phyloP scores from a whole-genome alignment of 176 grass and related monocot genomes.

The Ampelocalamus luodianensis region DNA sequence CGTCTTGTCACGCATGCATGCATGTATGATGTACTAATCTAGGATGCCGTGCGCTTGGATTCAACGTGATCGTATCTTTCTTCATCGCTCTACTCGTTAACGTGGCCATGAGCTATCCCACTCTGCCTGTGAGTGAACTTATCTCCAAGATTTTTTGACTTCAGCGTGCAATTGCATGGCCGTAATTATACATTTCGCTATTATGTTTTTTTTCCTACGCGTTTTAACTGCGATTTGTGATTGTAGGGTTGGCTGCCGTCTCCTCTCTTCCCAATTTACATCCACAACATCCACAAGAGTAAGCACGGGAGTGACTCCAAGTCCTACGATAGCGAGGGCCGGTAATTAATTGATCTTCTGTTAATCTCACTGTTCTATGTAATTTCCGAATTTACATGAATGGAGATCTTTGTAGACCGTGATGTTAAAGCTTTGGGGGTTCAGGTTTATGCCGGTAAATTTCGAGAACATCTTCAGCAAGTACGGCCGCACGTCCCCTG shows the following conservation, averaged over 20 bases:
- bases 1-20: neutral
- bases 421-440: neutral
- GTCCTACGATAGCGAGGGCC: slow-evolving; percentile 75
- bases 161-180: neutral
- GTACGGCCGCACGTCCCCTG: slow-evolving; percentile 60
- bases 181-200: too few relatives aligned
- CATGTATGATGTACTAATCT: neutral
- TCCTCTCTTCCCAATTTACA: slow-evolving; percentile 77
- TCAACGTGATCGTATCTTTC: slow-evolving; percentile 75
- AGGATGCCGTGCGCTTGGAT: slow-evolving; percentile 74
- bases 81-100: slow-evolving; percentile 66
- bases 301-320: slow-evolving; percentile 85
- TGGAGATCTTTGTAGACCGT: neutral
- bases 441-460: slow-evolving; percentile 76
- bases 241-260: slow-evolving; percentile 76
- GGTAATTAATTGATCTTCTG: slow-evolving; percentile 45
- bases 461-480: slow-evolving; percentile 97
- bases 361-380: neutral
- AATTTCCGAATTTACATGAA: neutral
- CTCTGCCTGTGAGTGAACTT: slow-evolving; percentile 61
- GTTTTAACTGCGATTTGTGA: neutral
- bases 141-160: neutral
- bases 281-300: slow-evolving; percentile 77
- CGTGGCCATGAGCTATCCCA: slow-evolving; percentile 70
- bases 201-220: too few relatives aligned